Base-by-base conservation (phyloP, 202 grass and related monocot genomes). In the Carex arenaria region DNA sequence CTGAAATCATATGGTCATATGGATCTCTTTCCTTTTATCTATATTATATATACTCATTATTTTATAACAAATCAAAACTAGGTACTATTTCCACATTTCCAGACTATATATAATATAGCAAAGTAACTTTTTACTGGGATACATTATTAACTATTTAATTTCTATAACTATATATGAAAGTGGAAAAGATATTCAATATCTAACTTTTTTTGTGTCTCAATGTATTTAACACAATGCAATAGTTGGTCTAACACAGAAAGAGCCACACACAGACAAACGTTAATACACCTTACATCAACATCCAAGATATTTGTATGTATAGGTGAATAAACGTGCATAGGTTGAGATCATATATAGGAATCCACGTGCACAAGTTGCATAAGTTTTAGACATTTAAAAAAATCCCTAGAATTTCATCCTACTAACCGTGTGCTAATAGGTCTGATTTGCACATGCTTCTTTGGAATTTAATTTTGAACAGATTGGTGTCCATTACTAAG, bases 1-100 rank as follows among this genome's bases (percentile, higher is more conserved):
- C 80, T 55, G 84, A 86, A 86, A 91, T 96, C 61, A 90, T 89
- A 87, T 36, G 60, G 75, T 96, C 61, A 90, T 89, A 87, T 36
- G 60, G 75, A n/a, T 34, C 26, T 26, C 20, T 64, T 91, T 74
- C 82, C 85, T 89, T 96, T 85, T 81, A 82, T 93, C 74, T 81
- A 19, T 75, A 88, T 7, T 79, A 56, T 76, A 69, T 42, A 78
- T 28, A 55, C 68, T n/a, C n/a, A 73, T 73, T 59, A 11, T 47
- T 68, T 34, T 76, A 57, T 10, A 10, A 57, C 51, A 32, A 7
- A 34, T 56, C 1, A 34, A 34, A 77, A 77, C 72, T 77, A 17
- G 49, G 23, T 76, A 10, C 7, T 0, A 4, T 76, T 56, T 57
- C 18, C 20, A 52, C 20, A 72, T 23, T 55, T 56, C 8, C 12